Evolutionary conservation across 2,329 filamentous ascomycete genomes (phyloP).

Genomic region (Exophiala calicioides): DNA sequence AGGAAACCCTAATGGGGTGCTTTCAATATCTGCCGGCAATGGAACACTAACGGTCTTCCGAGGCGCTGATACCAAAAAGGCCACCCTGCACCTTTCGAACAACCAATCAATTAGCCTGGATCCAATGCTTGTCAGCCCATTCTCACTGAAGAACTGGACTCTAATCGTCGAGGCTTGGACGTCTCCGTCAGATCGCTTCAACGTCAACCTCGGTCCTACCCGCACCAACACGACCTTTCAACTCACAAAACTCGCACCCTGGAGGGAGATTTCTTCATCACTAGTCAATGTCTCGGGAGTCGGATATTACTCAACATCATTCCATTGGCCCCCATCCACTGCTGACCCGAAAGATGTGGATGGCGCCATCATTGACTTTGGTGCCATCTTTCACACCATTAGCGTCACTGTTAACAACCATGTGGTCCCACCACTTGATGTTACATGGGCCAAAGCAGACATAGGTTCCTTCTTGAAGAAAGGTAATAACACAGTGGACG

Average conservation of each 20-base stretch:
- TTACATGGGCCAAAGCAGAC: too few relatives aligned
- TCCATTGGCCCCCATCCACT: too few relatives aligned
- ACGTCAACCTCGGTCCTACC: too few relatives aligned
- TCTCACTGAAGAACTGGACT: neutral
- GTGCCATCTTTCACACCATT: too few relatives aligned
- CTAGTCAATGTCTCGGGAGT: neutral
- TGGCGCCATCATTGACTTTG: too few relatives aligned
- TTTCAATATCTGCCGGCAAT: neutral
- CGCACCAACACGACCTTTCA: neutral
- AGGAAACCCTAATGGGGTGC: neutral
- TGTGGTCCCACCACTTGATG: too few relatives aligned
- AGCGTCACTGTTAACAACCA: too few relatives aligned
- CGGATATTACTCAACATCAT: conserved; percentile 50
- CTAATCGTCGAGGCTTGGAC: neutral
- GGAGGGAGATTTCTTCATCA: neutral
- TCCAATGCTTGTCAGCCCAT: neutral
- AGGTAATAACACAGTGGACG: too few relatives aligned
- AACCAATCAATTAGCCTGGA: too few relatives aligned
- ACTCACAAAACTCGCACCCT: neutral
- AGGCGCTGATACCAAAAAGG: neutral
- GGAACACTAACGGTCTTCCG: neutral
- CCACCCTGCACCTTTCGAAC: neutral
- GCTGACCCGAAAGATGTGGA: too few relatives aligned
- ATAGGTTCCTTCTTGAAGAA: too few relatives aligned
- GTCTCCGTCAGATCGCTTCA: neutral